Base-by-base conservation (phyloP, 345 rosid genomes). In the Hirschfeldia incana region DNA sequence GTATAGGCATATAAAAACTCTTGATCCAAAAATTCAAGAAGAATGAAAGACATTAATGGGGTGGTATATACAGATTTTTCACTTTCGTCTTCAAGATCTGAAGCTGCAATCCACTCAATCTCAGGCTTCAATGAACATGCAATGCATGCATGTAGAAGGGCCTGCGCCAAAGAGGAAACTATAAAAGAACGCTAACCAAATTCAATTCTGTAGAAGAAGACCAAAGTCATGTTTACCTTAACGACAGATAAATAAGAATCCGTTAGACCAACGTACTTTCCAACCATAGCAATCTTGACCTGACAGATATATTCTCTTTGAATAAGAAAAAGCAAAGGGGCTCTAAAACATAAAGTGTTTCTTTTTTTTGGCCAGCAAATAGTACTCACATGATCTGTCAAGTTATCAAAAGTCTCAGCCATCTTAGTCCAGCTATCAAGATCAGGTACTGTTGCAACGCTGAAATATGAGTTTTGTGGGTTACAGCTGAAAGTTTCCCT, bases 251-350 rank as follows among this genome's bases (percentile, higher is more conserved):
- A 89, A 87, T 95, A 95, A 1, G 98, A 89, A 88, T 95, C 99
- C 1, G 97, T 75, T 74, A 93, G 89, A 82, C 97, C 99, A 72
- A 94, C 86, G 61, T 95, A 95, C 81, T 95, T 95, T 73, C 99
- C 99, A 79, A 95, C 98, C 91, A 95, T 87, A 8, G 98, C 98
- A 84, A 95, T 95, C 79, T 81, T 88, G 73, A 93, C 99, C 99
- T 93, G 87, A 61, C 27, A 75, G 65, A 75, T 60, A 17, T 10
- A 73, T 73, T 69, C 77, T 74, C 60, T 29, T 53, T 57, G 28
- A 15, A 15, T 63, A 76, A 83, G 32, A 77, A 71, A 10, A 81
- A 80, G 30, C 55, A 64, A 68, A 73, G 15, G 26, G 15, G 26
- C 68, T 78, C 44, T 63, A 80, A 73, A 65, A 62, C 10, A 58